Percentiles rank a stretch among this genome's conserved stretches.
These are phyloP conservation scores for Sphaerostilbella broomeana DNA, from an alignment of 2,329 filamentous ascomycete species.

Conservation along the genomic window DNA sequence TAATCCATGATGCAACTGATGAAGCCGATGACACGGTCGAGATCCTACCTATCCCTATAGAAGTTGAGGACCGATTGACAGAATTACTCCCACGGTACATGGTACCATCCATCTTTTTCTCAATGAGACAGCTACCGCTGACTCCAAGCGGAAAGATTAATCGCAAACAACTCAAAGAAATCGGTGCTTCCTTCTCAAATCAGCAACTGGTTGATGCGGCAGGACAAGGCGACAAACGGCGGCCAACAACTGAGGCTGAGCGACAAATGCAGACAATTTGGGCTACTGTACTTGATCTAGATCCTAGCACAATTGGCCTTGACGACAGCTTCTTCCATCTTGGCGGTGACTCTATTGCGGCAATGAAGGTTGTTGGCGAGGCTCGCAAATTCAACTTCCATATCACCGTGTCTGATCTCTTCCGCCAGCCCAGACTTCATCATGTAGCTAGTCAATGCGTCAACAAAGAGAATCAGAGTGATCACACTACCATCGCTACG, in stretches of 20 bases:
- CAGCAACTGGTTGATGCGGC: neutral
- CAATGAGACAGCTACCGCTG: constrained; percentile 30
- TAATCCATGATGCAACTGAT: neutral
- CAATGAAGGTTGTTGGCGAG: constrained; percentile 37
- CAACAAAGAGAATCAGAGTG: no score
- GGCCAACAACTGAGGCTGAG: constrained; percentile 10
- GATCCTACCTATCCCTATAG: neutral
- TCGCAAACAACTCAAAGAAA: constrained; percentile 2
- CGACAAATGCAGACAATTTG: constrained; percentile 27
- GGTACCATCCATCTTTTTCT: constrained; percentile 34
- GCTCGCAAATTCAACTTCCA: neutral
- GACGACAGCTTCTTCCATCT: constrained; percentile 43
- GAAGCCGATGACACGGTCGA: constrained; percentile 1
- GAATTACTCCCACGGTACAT: no score
- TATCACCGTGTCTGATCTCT: constrained; percentile 11
- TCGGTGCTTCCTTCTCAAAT: neutral
- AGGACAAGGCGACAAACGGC: neutral
- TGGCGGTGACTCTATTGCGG: constrained; percentile 42
- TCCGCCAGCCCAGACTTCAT: constrained; percentile 1
- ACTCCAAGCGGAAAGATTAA: constrained; percentile 2
- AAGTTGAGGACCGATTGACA: no score
- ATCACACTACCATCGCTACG: no score
- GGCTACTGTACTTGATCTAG: constrained; percentile 28
- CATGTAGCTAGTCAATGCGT: no score
- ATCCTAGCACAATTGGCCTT: constrained; percentile 27